Evolutionary conservation across 106 monocot genomes (phyloP).

Genomic region (Xerophyta viscosa): DNA sequence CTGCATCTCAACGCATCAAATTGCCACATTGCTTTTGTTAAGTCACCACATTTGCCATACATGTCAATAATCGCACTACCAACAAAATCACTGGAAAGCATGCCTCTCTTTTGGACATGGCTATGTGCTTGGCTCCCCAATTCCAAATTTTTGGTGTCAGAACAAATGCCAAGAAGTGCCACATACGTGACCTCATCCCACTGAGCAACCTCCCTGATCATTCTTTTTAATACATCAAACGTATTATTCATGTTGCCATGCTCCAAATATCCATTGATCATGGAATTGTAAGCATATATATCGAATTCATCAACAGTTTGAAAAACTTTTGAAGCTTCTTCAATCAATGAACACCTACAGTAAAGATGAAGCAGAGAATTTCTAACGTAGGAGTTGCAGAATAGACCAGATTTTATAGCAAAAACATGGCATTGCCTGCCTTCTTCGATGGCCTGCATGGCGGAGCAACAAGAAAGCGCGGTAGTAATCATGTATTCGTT

Average conservation of each 20-base stretch:
- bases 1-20: slow-evolving; percentile 16
- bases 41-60: slow-evolving; percentile 55
- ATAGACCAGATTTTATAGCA: slow-evolving; percentile 45
- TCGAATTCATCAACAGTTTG: slow-evolving; percentile 12
- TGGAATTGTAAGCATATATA: slow-evolving; percentile 44
- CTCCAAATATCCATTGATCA: slow-evolving; percentile 49
- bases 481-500: slow-evolving; percentile 60
- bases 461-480: slow-evolving; percentile 32
- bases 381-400: slow-evolving; percentile 19
- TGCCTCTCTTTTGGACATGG: slow-evolving; percentile 38
- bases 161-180: slow-evolving; percentile 43
- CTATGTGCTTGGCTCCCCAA: slow-evolving; percentile 51
- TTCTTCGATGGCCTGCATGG: slow-evolving; percentile 17
- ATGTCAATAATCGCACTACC: slow-evolving; percentile 50
- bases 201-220: slow-evolving; percentile 19
- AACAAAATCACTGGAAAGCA: slow-evolving; percentile 25
- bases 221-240: slow-evolving; percentile 16
- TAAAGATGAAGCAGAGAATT: slow-evolving; percentile 58
- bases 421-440: slow-evolving; percentile 56
- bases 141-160: slow-evolving; percentile 17
- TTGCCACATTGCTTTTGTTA: slow-evolving; percentile 11
- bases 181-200: slow-evolving; percentile 68
- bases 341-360: slow-evolving; percentile 22
- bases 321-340: slow-evolving; percentile 27
- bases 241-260: slow-evolving; percentile 26